Evolutionary conservation across 192 early-diverging fungal genomes (phyloP), one percentile per base, ranked within the genome.

Genomic region (Backusella tuberculispora): DNA sequence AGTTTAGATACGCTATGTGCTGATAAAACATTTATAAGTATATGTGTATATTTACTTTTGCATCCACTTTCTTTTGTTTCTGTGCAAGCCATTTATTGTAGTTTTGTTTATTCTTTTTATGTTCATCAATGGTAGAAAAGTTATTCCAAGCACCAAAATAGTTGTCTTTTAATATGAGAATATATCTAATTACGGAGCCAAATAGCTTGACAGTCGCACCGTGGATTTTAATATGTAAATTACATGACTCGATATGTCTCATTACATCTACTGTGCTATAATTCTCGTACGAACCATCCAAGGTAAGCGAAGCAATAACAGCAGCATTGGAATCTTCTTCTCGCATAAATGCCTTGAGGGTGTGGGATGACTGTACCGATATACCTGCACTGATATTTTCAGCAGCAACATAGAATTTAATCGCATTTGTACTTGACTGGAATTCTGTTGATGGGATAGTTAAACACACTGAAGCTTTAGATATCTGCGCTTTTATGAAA

Each of bases 161-260:
- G 63, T 95, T 95, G 44, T 90, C 88, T 56, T 87, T 88, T 10
- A 95, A 70, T 26, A 89, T 89, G 8, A 95, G 74, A 13, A 93
- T 70, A 65, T 91, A 89, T 24, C 88, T 84, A 10, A 93, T 83
- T 19, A 92, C 74, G 45, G 88, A 88, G 10, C 92, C 94, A 77
- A 89, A 92, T 3, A 91, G 47, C 63, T 88, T 92, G 34, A 90
- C 69, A 41, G 78, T 83, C 1, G 84, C 87, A 15, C 86, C 80
- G 43, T 77, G 44, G 8, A 80, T 77, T 75, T 87, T 85, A 8
- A 88, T 71, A 21, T 84, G 75, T 56, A 90, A 29, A 17, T 85
- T 86, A 4, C 86, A 69, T 4, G 86, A 84, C 19, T 90, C 89
- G 0, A 89, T 56, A 74, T 89, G 86, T 2, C 40, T 42, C 53